Percentiles rank a stretch among this genome's conserved stretches.
Conservation (phyloP, 164 flowering plant genomes). For the Magnolia kwangsiensis region DNA sequence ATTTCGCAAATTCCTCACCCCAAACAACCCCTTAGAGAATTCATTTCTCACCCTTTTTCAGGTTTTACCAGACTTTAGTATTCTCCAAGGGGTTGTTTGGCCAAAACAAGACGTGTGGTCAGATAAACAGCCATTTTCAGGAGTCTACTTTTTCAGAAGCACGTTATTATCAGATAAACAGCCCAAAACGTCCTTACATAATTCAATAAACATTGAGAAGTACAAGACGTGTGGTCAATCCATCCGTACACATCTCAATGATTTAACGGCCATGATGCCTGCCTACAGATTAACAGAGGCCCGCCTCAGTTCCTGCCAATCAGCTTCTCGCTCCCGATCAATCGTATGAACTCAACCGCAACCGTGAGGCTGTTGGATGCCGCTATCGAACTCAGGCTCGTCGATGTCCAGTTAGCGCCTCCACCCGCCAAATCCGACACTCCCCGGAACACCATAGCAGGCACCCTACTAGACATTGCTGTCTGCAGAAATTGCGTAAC, state of each 20-base stretch:
- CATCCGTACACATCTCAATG: too few species aligned
- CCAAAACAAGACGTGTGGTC: too few species aligned
- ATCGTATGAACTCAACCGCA: conserved; percentile 34
- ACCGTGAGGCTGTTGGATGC: conserved; percentile 41
- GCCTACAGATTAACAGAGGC: background rate
- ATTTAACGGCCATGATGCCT: background rate
- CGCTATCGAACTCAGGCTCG: conserved; percentile 34
- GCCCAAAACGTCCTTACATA: background rate
- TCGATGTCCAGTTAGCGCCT: conserved; percentile 16
- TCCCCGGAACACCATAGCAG: conserved; percentile 46
- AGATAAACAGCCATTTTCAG: too few species aligned
- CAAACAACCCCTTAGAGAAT: too few species aligned
- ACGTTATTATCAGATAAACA: background rate
- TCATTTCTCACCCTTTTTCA: too few species aligned
- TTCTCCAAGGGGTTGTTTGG: too few species aligned
- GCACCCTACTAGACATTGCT: conserved; percentile 35
- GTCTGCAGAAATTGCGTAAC: conserved; percentile 26
- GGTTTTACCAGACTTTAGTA: too few species aligned
- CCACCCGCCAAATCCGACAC: conserved; percentile 56
- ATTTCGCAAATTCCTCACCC: too few species aligned
- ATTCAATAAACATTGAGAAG: background rate
- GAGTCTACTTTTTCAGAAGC: background rate
- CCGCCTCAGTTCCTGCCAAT: background rate
- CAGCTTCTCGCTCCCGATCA: background rate
- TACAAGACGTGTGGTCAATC: background rate